Evolutionary conservation across 768 basidiomycete species (phyloP).

Genomic region (Xerocomellus amylosporus): DNA sequence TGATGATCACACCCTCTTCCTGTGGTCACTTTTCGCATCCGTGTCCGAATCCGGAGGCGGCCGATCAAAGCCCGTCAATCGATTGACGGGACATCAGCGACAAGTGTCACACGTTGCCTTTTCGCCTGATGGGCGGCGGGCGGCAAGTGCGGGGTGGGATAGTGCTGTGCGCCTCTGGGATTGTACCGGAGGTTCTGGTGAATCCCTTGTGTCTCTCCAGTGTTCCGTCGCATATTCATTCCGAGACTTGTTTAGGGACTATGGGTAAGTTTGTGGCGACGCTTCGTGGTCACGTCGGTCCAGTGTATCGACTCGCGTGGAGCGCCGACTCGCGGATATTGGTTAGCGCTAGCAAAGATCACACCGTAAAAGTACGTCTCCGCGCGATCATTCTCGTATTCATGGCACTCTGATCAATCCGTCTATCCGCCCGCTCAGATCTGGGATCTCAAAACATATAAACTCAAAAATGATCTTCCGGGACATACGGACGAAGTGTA

Average conservation of each 20-base stretch:
- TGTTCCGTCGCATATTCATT: neutral
- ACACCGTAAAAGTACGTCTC: slow-evolving; percentile 80
- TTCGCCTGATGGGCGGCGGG: slow-evolving; percentile 89
- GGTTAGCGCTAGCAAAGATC: slow-evolving; percentile 94
- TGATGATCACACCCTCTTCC: slow-evolving; percentile 96
- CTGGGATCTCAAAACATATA: slow-evolving; percentile 96
- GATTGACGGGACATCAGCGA: slow-evolving; percentile 92
- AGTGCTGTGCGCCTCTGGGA: slow-evolving; percentile 93
- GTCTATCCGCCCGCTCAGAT: slow-evolving; percentile 42
- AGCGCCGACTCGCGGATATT: slow-evolving; percentile 90
- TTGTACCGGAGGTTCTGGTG: slow-evolving; percentile 48
- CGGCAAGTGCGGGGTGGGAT: slow-evolving; percentile 90
- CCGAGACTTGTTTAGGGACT: slow-evolving; percentile 36
- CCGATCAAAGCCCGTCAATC: slow-evolving; percentile 66
- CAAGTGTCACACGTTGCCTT: slow-evolving; percentile 94
- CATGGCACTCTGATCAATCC: neutral
- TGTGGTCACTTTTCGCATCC: slow-evolving; percentile 82
- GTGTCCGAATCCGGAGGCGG: slow-evolving; percentile 33
- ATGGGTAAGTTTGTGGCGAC: slow-evolving; percentile 88
- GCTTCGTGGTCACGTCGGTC: slow-evolving; percentile 87
- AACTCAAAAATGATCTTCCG: slow-evolving; percentile 89
- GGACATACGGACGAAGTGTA: slow-evolving; percentile 98
- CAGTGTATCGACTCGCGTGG: slow-evolving; percentile 95
- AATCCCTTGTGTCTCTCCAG: slow-evolving; percentile 7
- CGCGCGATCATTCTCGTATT: neutral